Conservation (phyloP, 352 stramenopile species). For the Phytophthora podocarpi region DNA sequence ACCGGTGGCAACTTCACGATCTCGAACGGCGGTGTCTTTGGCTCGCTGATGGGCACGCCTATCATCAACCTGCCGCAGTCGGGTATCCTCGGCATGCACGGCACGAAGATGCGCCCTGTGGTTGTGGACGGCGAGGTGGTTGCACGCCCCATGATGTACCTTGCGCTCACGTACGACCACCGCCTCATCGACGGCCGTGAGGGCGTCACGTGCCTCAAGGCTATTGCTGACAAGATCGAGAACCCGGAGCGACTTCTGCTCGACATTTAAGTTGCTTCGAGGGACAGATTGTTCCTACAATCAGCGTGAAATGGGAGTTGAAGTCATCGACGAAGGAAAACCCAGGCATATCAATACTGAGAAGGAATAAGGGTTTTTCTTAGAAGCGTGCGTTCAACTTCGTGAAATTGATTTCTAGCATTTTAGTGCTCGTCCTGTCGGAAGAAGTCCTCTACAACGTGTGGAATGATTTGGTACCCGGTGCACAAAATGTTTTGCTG, state of each 20-base stretch:
- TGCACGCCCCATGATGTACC: constrained; percentile 99
- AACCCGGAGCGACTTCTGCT: constrained; percentile 96
- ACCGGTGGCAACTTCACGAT: constrained; percentile 95
- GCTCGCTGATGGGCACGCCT: constrained; percentile 98
- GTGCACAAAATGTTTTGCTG: constrained; percentile 21
- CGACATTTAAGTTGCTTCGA: constrained; percentile 84
- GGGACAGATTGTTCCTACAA: background rate
- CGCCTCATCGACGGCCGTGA: constrained; percentile 98
- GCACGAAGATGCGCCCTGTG: constrained; percentile 97
- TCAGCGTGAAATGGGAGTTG: background rate
- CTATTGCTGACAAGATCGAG: constrained; percentile 97
- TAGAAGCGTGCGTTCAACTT: constrained; percentile 4
- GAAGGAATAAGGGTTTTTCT: constrained; percentile 18
- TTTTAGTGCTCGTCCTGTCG: constrained; percentile 9
- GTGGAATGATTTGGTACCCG: constrained; percentile 35
- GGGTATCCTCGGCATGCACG: constrained; percentile 99
- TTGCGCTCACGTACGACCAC: constrained; percentile 99
- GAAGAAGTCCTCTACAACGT: constrained; percentile 45
- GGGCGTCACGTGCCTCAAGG: constrained; percentile 98
- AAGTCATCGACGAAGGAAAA: constrained; percentile 5
- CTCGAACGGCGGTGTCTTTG: constrained; percentile 93
- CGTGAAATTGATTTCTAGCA: no score
- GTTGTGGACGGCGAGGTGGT: constrained; percentile 96
- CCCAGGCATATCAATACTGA: constrained; percentile 6
- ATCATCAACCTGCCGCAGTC: constrained; percentile 99